A percentile compares a stretch with the other conserved stretches of the same genome.
Evolutionary conservation across 176 grass and related monocot species (phyloP).

Genomic region (Phoenix dactylifera): DNA sequence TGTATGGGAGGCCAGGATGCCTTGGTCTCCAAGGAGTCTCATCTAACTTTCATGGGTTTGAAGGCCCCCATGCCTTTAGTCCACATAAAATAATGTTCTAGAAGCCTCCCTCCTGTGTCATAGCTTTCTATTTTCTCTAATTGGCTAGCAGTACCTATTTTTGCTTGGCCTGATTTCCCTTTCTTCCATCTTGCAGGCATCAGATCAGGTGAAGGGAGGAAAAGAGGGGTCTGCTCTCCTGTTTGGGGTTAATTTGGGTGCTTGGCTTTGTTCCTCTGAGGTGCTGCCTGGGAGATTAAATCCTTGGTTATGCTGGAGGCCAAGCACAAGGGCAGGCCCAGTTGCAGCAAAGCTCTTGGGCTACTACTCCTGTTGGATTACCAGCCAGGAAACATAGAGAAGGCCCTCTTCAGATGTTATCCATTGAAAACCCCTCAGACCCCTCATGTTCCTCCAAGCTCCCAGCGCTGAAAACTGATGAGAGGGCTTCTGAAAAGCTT

Average conservation of each 20-base stretch:
- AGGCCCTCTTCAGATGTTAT: conserved; percentile 20
- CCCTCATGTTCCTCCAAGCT: conserved; percentile 10
- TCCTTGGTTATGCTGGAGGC: conserved; percentile 16
- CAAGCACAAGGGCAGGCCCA: conserved; percentile 1
- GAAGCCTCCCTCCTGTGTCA: background rate
- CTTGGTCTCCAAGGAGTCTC: background rate
- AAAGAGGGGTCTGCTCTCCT: conserved; percentile 2
- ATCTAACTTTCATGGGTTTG: background rate
- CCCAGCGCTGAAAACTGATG: background rate
- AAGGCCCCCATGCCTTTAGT: too few species aligned
- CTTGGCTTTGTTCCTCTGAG: background rate
- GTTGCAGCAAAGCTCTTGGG: conserved; percentile 7
- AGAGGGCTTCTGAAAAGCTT: conserved; percentile 4
- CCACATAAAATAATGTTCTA: conserved; percentile 79
- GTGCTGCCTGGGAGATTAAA: background rate
- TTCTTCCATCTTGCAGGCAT: conserved; percentile 18
- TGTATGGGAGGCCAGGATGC: background rate
- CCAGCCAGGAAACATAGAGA: background rate
- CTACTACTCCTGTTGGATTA: background rate
- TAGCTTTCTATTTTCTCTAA: background rate
- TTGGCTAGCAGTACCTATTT: too few species aligned
- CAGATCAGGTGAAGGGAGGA: conserved; percentile 32
- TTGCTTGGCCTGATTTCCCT: background rate
- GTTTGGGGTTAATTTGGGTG: background rate
- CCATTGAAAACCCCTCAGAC: conserved; percentile 4